phyloP scores from a whole-genome alignment of 1,139 yeast species.

The Trichomonascaceae sp. region DNA sequence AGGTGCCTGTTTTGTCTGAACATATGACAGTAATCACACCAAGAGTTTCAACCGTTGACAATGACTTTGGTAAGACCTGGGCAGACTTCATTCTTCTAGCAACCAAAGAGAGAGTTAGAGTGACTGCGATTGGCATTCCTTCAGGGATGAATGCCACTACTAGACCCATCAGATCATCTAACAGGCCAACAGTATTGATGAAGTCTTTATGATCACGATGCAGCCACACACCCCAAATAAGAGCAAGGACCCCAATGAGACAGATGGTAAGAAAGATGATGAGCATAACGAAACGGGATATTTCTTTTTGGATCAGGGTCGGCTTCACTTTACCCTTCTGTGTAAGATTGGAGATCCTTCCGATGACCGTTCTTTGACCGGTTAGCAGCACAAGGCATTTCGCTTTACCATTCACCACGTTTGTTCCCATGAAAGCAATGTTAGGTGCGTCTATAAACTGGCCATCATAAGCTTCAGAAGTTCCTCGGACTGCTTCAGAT shows the following conservation, averaged over 20 bases:
- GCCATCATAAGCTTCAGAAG: conserved; percentile 31
- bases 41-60: conserved; percentile 68
- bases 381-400: conserved; percentile 43
- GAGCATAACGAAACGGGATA: conserved; percentile 39
- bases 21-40: conserved; percentile 49
- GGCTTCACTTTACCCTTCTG: conserved; percentile 37
- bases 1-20: conserved; percentile 51
- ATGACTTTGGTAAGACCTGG: conserved; percentile 43
- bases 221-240: conserved; percentile 46
- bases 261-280: conserved; percentile 37
- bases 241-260: conserved; percentile 38
- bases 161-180: conserved; percentile 35
- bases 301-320: conserved; percentile 44
- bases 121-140: conserved; percentile 50
- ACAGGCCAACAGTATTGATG: conserved; percentile 40
- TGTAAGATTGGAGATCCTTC: conserved; percentile 42
- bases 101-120: conserved; percentile 46
- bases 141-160: conserved; percentile 53
- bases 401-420: conserved; percentile 45
- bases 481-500: conserved; percentile 42
- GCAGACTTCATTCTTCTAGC: conserved; percentile 44
- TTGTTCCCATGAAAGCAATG: conserved; percentile 47
- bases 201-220: conserved; percentile 39
- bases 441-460: conserved; percentile 43
- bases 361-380: conserved; percentile 45